These are phyloP conservation scores for Verticillium klebahnii DNA, from an alignment of 2,329 filamentous ascomycete genomes.

Conservation along the genomic window DNA sequence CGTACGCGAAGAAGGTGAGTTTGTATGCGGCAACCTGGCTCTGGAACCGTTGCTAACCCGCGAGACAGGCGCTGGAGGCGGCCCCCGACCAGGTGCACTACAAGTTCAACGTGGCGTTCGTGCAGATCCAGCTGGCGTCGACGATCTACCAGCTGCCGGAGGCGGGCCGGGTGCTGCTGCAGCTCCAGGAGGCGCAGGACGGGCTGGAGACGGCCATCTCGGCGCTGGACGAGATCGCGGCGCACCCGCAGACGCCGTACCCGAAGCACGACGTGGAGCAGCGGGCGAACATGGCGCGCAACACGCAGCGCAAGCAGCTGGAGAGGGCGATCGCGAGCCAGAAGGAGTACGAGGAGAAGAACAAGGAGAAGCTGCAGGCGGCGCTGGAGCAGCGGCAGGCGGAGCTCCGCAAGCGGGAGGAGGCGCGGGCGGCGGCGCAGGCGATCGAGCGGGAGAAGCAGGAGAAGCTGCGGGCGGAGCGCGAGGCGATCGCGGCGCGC, in stretches of 20 bases:
- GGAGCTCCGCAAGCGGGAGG: constrained; percentile 73
- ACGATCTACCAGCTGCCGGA: constrained; percentile 72
- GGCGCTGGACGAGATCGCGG: constrained; percentile 58
- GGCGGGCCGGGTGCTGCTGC: constrained; percentile 69
- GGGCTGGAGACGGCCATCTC: constrained; percentile 86
- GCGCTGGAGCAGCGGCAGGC: constrained; percentile 77
- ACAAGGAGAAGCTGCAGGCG: constrained; percentile 79
- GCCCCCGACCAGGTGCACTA: constrained; percentile 83
- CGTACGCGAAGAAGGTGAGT: constrained; percentile 59
- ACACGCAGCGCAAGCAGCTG: constrained; percentile 89
- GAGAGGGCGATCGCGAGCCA: constrained; percentile 81
- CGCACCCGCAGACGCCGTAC: constrained; percentile 70
- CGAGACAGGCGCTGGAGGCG: constrained; percentile 61
- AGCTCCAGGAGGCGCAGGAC: constrained; percentile 73
- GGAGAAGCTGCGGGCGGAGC: constrained; percentile 80
- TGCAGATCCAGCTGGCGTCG: constrained; percentile 89
- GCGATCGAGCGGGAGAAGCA: constrained; percentile 70
- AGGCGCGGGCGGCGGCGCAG: constrained; percentile 62
- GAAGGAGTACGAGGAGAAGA: constrained; percentile 87
- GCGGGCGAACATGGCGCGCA: constrained; percentile 93
- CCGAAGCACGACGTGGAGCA: constrained; percentile 87
- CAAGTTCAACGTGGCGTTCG: constrained; percentile 97
- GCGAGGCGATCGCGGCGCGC: constrained; percentile 72
- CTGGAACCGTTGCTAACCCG: background rate
- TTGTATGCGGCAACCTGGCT: background rate